Evolutionary conservation across 257 asterid genomes (phyloP).

Genomic region (Solanum tarijense): DNA sequence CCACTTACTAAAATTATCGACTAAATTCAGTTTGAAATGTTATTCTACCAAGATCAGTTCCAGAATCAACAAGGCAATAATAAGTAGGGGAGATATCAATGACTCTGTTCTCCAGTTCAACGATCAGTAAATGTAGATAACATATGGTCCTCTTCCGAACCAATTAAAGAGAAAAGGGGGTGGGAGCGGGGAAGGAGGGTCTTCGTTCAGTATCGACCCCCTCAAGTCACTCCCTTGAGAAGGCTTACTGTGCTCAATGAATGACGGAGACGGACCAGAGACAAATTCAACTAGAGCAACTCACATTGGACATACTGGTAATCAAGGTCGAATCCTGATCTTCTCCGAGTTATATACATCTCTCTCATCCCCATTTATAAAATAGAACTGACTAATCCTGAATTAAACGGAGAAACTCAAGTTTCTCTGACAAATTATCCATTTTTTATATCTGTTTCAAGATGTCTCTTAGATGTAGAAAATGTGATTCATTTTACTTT

Average conservation of each 20-base stretch:
- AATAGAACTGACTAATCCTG: not conserved
- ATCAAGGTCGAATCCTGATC: not conserved
- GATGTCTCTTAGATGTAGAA: not conserved
- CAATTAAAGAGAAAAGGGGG: not conserved
- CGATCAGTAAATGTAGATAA: not conserved
- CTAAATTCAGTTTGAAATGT: not conserved
- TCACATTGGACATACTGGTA: not conserved
- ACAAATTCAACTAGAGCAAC: not conserved
- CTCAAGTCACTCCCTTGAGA: not conserved
- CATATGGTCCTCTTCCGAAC: not conserved
- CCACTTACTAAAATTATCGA: not conserved
- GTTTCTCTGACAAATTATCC: not conserved
- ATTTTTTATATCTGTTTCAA: not conserved
- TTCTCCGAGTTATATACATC: not conserved
- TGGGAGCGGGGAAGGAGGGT: not conserved
- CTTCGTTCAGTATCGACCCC: not conserved
- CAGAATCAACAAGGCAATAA: not conserved
- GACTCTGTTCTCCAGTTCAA: not conserved
- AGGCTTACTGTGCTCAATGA: not conserved
- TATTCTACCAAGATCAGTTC: not conserved
- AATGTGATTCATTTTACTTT: not conserved
- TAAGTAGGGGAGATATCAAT: not conserved
- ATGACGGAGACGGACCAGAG: not conserved
- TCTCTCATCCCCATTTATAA: not conserved
- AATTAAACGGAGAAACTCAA: not conserved